Percentiles rank a stretch among this genome's conserved stretches.
phyloP scores from a whole-genome alignment of 202 grass and related monocot species.

The Brachypodium distachyon region DNA sequence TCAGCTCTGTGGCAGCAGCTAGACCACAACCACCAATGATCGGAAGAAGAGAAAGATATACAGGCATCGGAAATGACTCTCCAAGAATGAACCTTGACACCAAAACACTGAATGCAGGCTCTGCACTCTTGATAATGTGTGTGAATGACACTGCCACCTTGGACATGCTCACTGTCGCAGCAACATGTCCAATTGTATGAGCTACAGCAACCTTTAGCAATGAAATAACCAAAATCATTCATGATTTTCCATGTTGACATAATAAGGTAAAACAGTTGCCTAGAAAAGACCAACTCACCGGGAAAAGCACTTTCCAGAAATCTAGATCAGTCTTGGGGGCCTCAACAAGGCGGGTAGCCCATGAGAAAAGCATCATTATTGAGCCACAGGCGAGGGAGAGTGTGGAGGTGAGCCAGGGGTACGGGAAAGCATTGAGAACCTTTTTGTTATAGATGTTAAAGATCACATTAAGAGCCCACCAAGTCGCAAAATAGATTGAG shows the following conservation, averaged over 20 bases:
- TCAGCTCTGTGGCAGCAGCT: conserved; percentile 73
- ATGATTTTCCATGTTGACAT: neutral
- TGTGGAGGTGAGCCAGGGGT: conserved; percentile 91
- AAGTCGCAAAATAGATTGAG: conserved; percentile 77
- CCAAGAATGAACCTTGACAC: conserved; percentile 78
- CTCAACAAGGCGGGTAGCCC: conserved; percentile 66
- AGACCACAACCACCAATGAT: conserved; percentile 87
- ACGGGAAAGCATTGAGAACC: conserved; percentile 87
- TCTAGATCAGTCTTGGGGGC: conserved; percentile 65
- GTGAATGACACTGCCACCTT: conserved; percentile 95
- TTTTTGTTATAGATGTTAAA: conserved; percentile 98
- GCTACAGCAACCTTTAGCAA: conserved; percentile 68
- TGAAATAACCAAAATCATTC: conserved; percentile 9
- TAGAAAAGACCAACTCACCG: conserved; percentile 40
- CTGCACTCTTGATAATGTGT: conserved; percentile 91
- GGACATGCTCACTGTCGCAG: conserved; percentile 88
- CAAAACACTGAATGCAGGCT: conserved; percentile 89
- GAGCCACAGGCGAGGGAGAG: conserved; percentile 65
- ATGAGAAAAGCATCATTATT: conserved; percentile 79
- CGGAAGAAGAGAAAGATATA: conserved; percentile 81
- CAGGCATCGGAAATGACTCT: conserved; percentile 65
- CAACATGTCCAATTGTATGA: conserved; percentile 86
- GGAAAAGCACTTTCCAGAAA: conserved; percentile 88
- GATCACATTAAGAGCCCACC: conserved; percentile 92
- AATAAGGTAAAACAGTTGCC: neutral